Evolutionary conservation across 106 monocot genomes (phyloP).

Genomic region (Acanthochlamys bracteata): DNA sequence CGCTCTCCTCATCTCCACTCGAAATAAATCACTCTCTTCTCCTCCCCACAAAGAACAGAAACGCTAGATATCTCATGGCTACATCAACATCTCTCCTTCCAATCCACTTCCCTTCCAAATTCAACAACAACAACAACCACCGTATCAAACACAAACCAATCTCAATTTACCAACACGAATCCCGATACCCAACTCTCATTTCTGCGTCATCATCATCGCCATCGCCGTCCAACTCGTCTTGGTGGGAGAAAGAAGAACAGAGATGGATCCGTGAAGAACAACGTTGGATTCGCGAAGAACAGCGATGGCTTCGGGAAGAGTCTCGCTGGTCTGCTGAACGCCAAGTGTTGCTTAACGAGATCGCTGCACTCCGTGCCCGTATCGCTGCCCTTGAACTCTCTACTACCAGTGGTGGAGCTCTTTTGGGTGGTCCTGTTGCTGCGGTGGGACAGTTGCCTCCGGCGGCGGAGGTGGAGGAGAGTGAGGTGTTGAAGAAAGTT

Average conservation of each 20-base stretch:
- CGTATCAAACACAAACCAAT: no score
- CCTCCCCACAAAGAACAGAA: no score
- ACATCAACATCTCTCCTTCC: no score
- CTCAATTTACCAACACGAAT: constrained; percentile 6
- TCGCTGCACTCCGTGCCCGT: constrained; percentile 37
- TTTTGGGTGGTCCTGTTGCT: background rate
- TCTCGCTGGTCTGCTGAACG: constrained; percentile 63
- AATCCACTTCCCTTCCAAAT: no score
- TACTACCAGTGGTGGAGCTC: background rate
- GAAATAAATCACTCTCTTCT: no score
- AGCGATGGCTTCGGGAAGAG: constrained; percentile 86
- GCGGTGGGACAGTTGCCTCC: constrained; percentile 2
- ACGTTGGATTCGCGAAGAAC: constrained; percentile 86
- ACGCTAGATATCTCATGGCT: no score
- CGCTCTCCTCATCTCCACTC: no score
- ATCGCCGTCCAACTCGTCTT: constrained; percentile 16
- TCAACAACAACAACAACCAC: no score
- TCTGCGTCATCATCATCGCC: constrained; percentile 13
- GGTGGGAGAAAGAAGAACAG: constrained; percentile 65
- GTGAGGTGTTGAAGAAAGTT: constrained; percentile 63
- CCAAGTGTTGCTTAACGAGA: constrained; percentile 54
- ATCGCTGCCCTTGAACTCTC: constrained; percentile 33
- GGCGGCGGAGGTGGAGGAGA: constrained; percentile 29
- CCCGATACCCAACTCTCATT: constrained; percentile 6
- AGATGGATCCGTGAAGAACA: constrained; percentile 94